A percentile compares a stretch with the other conserved stretches of the same genome.
These are phyloP conservation scores for Danielozyma ontarioensis DNA, from an alignment of 805 yeast species.

Conservation along the genomic window DNA sequence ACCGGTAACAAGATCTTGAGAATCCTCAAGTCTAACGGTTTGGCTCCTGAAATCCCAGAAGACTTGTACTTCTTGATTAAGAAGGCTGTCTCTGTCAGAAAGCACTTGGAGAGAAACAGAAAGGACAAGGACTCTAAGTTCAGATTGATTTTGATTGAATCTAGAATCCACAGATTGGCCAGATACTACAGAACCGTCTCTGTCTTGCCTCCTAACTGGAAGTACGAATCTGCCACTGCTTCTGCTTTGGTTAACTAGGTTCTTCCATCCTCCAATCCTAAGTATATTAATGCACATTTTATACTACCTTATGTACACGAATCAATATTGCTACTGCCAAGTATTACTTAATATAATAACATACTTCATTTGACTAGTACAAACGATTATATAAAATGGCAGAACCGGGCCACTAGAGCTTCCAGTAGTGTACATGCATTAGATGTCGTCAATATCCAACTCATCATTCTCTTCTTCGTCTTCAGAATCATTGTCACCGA, in stretches of 20 bases:
- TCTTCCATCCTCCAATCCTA: conserved; percentile 8
- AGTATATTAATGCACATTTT: too few relatives aligned
- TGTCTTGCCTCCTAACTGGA: conserved; percentile 99
- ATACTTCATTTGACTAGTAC: too few relatives aligned
- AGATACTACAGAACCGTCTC: conserved; percentile 99
- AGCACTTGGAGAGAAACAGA: conserved; percentile 99
- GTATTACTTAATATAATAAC: too few relatives aligned
- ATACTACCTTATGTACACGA: too few relatives aligned
- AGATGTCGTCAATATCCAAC: conserved; percentile 94
- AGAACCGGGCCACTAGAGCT: too few relatives aligned
- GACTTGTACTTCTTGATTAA: conserved; percentile 98
- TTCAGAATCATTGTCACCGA: conserved; percentile 86
- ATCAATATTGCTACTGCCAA: too few relatives aligned
- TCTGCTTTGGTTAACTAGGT: conserved; percentile 97
- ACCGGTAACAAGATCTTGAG: conserved; percentile 99
- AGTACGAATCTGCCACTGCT: conserved; percentile 99
- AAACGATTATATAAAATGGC: too few relatives aligned
- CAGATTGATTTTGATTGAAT: conserved; percentile 99
- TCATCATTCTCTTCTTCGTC: conserved; percentile 67
- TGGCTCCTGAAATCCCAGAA: conserved; percentile 99
- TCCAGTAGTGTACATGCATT: too few relatives aligned
- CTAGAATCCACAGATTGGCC: conserved; percentile 99
- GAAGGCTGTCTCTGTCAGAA: conserved; percentile 99
- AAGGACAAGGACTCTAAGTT: conserved; percentile 99
- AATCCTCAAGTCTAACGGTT: conserved; percentile 98